Percentiles rank a stretch among this genome's conserved stretches.
Evolutionary conservation across 2,329 filamentous ascomycete genomes (phyloP).

Genomic region (Pseudopithomyces maydicus): DNA sequence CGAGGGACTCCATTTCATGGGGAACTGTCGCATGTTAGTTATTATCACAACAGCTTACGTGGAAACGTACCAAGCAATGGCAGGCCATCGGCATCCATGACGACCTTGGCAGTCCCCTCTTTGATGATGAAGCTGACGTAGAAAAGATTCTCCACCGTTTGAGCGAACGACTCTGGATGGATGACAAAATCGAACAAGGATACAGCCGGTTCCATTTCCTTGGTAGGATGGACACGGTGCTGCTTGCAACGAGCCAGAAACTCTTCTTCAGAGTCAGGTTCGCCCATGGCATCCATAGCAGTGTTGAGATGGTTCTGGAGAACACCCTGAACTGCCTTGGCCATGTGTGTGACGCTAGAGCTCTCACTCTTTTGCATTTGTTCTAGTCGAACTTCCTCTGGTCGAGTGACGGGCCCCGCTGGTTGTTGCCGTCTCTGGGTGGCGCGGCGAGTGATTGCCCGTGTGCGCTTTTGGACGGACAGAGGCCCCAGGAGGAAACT

Average conservation of each 20-base stretch:
- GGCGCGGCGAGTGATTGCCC: slow-evolving; percentile 72
- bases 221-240: slow-evolving; percentile 65
- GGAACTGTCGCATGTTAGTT: slow-evolving; percentile 42
- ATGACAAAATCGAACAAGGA: slow-evolving; percentile 85
- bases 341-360: slow-evolving; percentile 78
- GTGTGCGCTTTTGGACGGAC: slow-evolving; percentile 82
- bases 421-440: slow-evolving; percentile 68
- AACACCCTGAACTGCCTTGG: slow-evolving; percentile 71
- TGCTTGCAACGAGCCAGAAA: slow-evolving; percentile 63
- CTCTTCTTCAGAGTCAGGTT: slow-evolving; percentile 43
- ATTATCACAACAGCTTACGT: background rate
- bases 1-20: slow-evolving; percentile 54
- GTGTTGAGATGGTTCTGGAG: slow-evolving; percentile 53
- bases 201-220: slow-evolving; percentile 63
- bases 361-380: slow-evolving; percentile 79
- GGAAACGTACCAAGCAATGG: slow-evolving; percentile 77
- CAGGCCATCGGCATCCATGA: slow-evolving; percentile 72
- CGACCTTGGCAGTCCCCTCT: slow-evolving; percentile 79
- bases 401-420: slow-evolving; percentile 70
- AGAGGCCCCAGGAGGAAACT: slow-evolving; percentile 88
- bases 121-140: slow-evolving; percentile 93
- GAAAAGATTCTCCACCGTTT: slow-evolving; percentile 96
- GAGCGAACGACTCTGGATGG: slow-evolving; percentile 87
- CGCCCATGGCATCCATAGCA: slow-evolving; percentile 49
- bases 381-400: slow-evolving; percentile 75